phyloP scores from a whole-genome alignment of 371 early-diverging fungal genomes.

The Mucor saturninus region DNA sequence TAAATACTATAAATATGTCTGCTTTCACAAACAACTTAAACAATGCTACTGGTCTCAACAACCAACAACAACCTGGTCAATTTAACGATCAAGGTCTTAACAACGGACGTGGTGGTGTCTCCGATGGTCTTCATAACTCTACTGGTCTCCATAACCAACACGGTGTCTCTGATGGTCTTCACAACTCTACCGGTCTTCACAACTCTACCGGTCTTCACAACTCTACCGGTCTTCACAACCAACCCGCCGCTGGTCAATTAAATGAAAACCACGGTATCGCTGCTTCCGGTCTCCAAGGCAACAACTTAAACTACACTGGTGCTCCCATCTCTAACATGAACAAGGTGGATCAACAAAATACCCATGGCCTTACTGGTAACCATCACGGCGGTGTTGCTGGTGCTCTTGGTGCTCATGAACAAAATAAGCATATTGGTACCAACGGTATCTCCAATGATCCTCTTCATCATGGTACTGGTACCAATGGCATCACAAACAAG shows the following conservation, averaged over 20 bases:
- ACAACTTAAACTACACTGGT: constrained; percentile 1
- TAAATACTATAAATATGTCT: too few species aligned
- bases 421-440: not conserved
- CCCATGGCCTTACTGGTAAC: constrained; percentile 7
- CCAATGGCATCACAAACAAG: not conserved
- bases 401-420: constrained; percentile 1
- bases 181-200: not conserved
- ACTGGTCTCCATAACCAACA: constrained; percentile 1
- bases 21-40: not conserved
- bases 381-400: constrained; percentile 8
- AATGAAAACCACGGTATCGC: constrained; percentile 35
- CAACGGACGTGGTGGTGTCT: constrained; percentile 12
- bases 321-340: constrained; percentile 16
- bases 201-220: not conserved
- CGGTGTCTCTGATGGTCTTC: not conserved
- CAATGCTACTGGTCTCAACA: not conserved
- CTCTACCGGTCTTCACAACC: not conserved
- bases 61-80: constrained; percentile 11
- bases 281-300: constrained; percentile 25
- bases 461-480: too few species aligned
- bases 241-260: constrained; percentile 18
- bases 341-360: constrained; percentile 12
- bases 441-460: not conserved
- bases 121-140: not conserved
- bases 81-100: constrained; percentile 32